Conservation (phyloP, 179 eudicot species). For the Drosera spatulata region DNA sequence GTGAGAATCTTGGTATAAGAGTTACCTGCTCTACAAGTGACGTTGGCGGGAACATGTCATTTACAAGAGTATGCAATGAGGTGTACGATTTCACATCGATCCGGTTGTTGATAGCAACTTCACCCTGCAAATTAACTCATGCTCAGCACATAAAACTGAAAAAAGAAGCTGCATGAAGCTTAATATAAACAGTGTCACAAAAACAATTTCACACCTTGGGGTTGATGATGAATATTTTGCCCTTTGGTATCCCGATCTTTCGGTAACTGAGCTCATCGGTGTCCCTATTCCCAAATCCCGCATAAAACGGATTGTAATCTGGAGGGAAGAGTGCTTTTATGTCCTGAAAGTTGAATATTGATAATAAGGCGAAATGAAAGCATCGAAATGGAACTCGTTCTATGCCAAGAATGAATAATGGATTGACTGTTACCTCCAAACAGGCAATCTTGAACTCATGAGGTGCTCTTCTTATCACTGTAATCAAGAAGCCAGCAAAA, state of each 20-base stretch:
- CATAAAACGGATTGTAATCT: constrained; percentile 79
- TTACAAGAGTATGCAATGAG: constrained; percentile 74
- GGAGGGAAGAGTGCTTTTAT: constrained; percentile 78
- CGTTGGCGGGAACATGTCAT: constrained; percentile 75
- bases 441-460: constrained; percentile 97
- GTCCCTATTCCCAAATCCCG: constrained; percentile 25
- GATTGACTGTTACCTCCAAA: constrained; percentile 47
- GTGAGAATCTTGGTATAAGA: no score
- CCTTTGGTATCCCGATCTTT: constrained; percentile 81
- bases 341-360: constrained; percentile 37
- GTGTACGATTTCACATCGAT: constrained; percentile 73
- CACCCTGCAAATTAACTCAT: constrained; percentile 40
- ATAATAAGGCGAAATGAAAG: constrained; percentile 6
- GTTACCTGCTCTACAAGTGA: constrained; percentile 57
- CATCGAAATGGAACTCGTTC: no score
- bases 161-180: not conserved
- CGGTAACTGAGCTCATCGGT: constrained; percentile 95
- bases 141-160: not conserved
- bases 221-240: constrained; percentile 86
- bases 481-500: constrained; percentile 3
- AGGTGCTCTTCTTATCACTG: constrained; percentile 98
- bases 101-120: constrained; percentile 63
- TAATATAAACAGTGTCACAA: not conserved
- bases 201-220: constrained; percentile 52
- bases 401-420: no score